Base-by-base conservation (phyloP, 1,139 yeast genomes). In the Magnusiomyces ingens region DNA sequence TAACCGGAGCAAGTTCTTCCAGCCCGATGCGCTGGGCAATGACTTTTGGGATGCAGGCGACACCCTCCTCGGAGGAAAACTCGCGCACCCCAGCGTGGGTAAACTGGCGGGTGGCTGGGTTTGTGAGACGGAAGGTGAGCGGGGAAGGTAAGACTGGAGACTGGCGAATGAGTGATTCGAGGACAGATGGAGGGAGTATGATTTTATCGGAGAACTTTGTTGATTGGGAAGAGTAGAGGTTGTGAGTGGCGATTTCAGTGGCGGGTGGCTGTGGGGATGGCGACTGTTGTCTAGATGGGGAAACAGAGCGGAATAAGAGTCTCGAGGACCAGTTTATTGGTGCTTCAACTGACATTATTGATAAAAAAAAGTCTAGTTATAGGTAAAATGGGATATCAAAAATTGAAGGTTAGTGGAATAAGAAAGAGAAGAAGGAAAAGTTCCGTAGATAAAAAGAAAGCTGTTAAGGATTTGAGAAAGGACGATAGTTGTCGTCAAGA, bases 81-180 rank as follows among this genome's bases (percentile, higher is more conserved):
- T 73, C 75, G 11, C 71, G 67, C 1, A 73, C 74, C 2, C 77
- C 77, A 11, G 67, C 73, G 59, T 68, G 71, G 1, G 73, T 67
- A 21, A 51, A 55, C 17, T 58, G 59, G 37, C 45, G 49, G 8
- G 48, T 46, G 19, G 58, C 61, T 1, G 64, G 60, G 48, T 61
- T 64, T n/a, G 61, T 58, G 12, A 73, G 46, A 18, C 60, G 57
- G 58, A 72, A 71, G 1, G 69, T 64, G 36, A 73, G 62, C 2
- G 76, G 75, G 32, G 71, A 64, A 1, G 72, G 71, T 35, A 68
- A 57, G 2, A 57, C 51, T 36, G 51, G 40, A 1, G 60, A 46
- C 41, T 64, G 66, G 11, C 58, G 55, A 4, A 65, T 13, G 6
- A 70, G 59, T 0, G 56, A 48, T 32, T 64, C 62, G 2, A 70